Evolutionary conservation across 306 rosid species (phyloP), one percentile per base, ranked within the genome.

Genomic region (Macrotyloma uniflorum): DNA sequence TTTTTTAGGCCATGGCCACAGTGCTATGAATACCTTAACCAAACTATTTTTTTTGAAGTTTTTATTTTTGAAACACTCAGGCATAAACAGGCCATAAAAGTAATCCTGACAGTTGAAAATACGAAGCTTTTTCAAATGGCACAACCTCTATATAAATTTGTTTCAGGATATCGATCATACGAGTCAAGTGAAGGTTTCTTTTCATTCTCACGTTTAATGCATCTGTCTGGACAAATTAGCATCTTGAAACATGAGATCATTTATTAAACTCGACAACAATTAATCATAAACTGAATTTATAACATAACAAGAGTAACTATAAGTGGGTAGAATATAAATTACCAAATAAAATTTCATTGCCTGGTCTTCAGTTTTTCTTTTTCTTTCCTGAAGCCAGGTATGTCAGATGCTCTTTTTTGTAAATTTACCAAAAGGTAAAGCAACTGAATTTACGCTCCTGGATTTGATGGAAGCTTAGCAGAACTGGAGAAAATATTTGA

Each of bases 391-490:
- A 88, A 91, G 97, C 86, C 93, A 87, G 98, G 96, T 87, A 78
- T 89, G 85, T 92, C 89, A 88, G 91, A 93, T 95, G 94, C 91
- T 91, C 90, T 92, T 92, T 90, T 90, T 93, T 88, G 88, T 89
- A 85, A 86, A 89, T 88, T 89, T 82, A 80, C 84, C 89, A 89
- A 89, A 89, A 85, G 89, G 86, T 88, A 91, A 93, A 87, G 90
- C 96, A 79, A 93, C 95, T 93, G 97, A 96, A 91, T 87, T 89
- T 96, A 95, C 87, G 91, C 98, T 96, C 94, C 89, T 96, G 97
- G 96, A 79, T 96, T 96, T 91, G 88, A 93, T 96, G 99, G 97
- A 96, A 93, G 99, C 90, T 93, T 96, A 86, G 96, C 99, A 91
- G 99, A 96, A 63, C 89, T 96, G 83, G 91, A 96, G 90, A 96